phyloP scores from a whole-genome alignment of 2,329 filamentous ascomycete genomes.

The Thielaviopsis euricoi region DNA sequence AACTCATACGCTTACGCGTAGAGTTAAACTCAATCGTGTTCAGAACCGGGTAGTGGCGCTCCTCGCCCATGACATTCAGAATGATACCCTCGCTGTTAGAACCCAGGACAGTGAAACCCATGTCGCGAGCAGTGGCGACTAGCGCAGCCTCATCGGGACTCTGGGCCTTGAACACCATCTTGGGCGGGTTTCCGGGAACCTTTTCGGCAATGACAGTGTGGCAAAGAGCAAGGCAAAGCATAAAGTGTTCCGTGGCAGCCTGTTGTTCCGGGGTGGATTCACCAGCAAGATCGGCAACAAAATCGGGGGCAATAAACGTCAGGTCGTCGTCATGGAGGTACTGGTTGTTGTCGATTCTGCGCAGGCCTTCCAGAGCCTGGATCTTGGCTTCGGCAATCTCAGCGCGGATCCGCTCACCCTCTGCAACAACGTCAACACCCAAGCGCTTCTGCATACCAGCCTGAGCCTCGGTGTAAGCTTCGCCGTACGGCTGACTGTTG shows the following conservation, averaged over 20 bases:
- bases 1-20: slow-evolving; percentile 84
- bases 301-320: slow-evolving; percentile 85
- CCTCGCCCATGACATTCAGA: slow-evolving; percentile 73
- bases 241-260: slow-evolving; percentile 69
- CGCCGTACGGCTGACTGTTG: slow-evolving; percentile 90
- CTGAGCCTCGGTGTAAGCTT: slow-evolving; percentile 94
- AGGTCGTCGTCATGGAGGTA: slow-evolving; percentile 80
- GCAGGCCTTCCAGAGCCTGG: slow-evolving; percentile 54
- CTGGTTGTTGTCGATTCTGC: slow-evolving; percentile 70
- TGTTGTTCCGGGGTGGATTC: slow-evolving; percentile 62
- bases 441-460: slow-evolving; percentile 88
- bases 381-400: slow-evolving; percentile 68
- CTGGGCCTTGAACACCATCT: slow-evolving; percentile 90
- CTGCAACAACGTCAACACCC: slow-evolving; percentile 72
- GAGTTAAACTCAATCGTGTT: slow-evolving; percentile 98
- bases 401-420: slow-evolving; percentile 51
- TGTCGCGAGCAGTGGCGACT: slow-evolving; percentile 84
- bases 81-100: slow-evolving; percentile 65
- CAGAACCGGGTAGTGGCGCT: slow-evolving; percentile 70
- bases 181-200: slow-evolving; percentile 74
- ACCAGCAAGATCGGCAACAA: slow-evolving; percentile 66
- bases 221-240: slow-evolving; percentile 88
- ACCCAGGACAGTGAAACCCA: slow-evolving; percentile 84
- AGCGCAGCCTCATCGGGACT: slow-evolving; percentile 92
- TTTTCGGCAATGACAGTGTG: slow-evolving; percentile 91